Conservation (phyloP, 2,329 filamentous ascomycete genomes). For the Leptographium wingfieldii region DNA sequence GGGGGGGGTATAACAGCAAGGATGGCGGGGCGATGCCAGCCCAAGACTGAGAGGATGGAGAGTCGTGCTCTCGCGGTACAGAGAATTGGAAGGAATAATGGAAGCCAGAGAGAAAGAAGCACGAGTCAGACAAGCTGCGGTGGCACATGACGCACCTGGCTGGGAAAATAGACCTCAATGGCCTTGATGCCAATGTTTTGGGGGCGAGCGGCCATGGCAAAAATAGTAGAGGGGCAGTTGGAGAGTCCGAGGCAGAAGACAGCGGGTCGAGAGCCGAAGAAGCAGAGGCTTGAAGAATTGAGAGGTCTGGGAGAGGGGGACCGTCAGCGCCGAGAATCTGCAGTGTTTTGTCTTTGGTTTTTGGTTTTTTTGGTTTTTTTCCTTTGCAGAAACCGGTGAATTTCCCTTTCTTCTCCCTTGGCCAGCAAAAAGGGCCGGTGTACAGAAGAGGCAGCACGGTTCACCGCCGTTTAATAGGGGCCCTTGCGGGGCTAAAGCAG, state of each 20-base stretch:
- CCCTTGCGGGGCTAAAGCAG: background rate
- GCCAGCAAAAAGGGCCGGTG: background rate
- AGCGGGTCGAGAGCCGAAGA: background rate
- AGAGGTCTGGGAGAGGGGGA: background rate
- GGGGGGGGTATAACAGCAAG: background rate
- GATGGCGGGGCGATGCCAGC: background rate
- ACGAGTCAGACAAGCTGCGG: background rate
- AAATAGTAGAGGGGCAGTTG: background rate
- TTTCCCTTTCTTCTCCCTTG: background rate
- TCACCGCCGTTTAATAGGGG: conserved; percentile 3
- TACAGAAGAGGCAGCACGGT: background rate
- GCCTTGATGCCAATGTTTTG: conserved; percentile 88
- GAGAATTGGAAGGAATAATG: background rate
- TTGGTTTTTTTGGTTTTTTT: background rate
- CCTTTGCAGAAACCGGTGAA: background rate
- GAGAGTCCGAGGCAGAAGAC: background rate
- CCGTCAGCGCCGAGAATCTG: background rate
- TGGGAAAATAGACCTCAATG: conserved; percentile 82
- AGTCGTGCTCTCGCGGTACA: background rate
- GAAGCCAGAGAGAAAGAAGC: background rate
- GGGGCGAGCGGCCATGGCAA: conserved; percentile 57
- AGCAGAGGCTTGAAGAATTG: background rate
- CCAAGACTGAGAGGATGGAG: no score
- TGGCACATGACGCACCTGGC: conserved; percentile 50
- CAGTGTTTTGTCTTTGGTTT: background rate